A percentile compares a stretch with the other conserved stretches of the same genome.
phyloP scores from a whole-genome alignment of 305 asterid genomes.

The Rubia balearica region DNA sequence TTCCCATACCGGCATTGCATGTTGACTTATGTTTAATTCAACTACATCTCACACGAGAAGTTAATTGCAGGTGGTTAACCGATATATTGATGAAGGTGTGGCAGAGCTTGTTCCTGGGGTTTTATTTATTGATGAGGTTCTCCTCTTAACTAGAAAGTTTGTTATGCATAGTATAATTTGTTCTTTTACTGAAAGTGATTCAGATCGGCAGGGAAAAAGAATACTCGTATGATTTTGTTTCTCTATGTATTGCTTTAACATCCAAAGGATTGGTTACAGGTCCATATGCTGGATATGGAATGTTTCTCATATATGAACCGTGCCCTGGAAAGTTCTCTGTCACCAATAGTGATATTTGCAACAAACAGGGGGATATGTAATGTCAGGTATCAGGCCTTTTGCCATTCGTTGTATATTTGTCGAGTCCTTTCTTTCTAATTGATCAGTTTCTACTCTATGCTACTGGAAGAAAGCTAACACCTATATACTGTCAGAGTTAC shows the following conservation, averaged over 20 bases:
- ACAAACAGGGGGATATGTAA: conserved; percentile 66
- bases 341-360: conserved; percentile 91
- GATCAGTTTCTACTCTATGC: background rate
- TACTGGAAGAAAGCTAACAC: background rate
- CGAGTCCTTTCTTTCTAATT: background rate
- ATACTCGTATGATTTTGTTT: background rate
- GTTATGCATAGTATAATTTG: background rate
- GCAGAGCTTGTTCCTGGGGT: conserved; percentile 99
- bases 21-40: background rate
- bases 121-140: conserved; percentile 87
- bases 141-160: conserved; percentile 1
- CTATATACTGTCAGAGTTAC: background rate
- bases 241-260: background rate
- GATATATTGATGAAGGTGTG: conserved; percentile 90
- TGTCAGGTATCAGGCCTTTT: conserved; percentile 43
- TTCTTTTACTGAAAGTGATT: conserved; percentile 5
- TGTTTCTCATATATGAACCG: conserved; percentile 90
- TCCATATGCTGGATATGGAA: conserved; percentile 96
- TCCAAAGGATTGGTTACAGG: conserved; percentile 32
- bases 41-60: conserved; percentile 10
- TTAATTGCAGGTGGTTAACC: conserved; percentile 71
- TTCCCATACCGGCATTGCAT: background rate
- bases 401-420: background rate
- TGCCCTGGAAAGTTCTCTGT: conserved; percentile 71
- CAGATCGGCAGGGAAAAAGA: background rate